Base-by-base conservation (phyloP, 768 basidiomycete species). In the Hygrocybe punicea region DNA sequence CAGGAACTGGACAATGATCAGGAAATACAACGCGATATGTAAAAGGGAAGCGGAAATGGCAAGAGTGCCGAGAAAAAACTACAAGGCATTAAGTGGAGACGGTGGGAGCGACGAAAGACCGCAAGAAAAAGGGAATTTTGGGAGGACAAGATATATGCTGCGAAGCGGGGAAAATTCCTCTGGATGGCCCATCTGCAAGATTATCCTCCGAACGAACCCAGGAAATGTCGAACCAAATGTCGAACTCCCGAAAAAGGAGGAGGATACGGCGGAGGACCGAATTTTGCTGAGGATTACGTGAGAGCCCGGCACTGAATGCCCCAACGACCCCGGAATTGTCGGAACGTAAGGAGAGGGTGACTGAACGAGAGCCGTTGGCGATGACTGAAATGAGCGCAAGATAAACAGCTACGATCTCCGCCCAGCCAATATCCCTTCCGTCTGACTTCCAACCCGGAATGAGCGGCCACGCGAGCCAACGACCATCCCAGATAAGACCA, bases 311-410 rank as follows among this genome's bases (percentile, higher is more conserved):
- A 1, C 58, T 29, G 9, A 76, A 53, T 3, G 65, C 67, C 3
- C 69, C 68, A 14, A 75, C 57, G 11, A 70, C 64, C 1, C 73
- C 73, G 19, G 60, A 21, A 49, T 75, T 71, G 59, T 75, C 70
- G 0, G 70, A 72, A 34, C 58, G 62, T 3, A 75, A 51, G 0
- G 47, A 9, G 2, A 73, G 25, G 16, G 70, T 62, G 13, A 50
- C 54, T 14, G 65, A 25, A 1, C 5, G 24, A 35, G 63, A 50
- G 13, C 60, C 53, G 9, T 9, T 6, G 8, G 13, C 25, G 29
- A 60, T 52, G 1, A 69, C 33, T 8, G 61, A 36, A 17, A 44
- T 48, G 5, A 69, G 34, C 7, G 50, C 58, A 1, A 72, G 54
- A 50, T 71, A 67, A 17, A 71, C 52, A 0, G 65, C 69, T 1